A percentile compares a stretch with the other conserved stretches of the same genome.
These are phyloP conservation scores for Aspergillus egyptiacus DNA, from an alignment of 495 filamentous ascomycete genomes.

Conservation along the genomic window DNA sequence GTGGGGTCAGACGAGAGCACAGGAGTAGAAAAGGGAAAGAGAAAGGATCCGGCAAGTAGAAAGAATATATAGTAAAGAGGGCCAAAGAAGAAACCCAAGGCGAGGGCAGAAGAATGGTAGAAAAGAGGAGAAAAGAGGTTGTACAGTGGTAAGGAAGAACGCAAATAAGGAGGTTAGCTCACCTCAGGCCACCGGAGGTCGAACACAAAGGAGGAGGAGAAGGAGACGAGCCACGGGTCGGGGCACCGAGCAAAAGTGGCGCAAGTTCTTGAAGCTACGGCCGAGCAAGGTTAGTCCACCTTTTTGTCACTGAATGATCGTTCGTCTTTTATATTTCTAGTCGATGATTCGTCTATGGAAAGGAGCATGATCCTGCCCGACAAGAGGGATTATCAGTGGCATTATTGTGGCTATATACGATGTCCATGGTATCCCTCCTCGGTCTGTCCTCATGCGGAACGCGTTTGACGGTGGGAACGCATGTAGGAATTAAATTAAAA, in stretches of 20 bases:
- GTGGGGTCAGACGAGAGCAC: background rate
- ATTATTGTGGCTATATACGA: constrained; percentile 5
- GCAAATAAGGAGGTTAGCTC: constrained; percentile 19
- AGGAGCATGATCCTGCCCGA: constrained; percentile 7
- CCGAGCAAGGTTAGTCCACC: constrained; percentile 11
- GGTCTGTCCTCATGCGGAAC: background rate
- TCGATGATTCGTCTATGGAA: background rate
- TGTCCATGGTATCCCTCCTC: background rate
- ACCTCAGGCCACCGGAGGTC: constrained; percentile 22
- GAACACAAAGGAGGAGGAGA: constrained; percentile 20
- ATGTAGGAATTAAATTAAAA: constrained; percentile 7
- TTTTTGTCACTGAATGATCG: background rate
- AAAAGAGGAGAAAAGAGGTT: constrained; percentile 18
- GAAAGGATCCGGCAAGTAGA: background rate
- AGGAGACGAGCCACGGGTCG: constrained; percentile 25
- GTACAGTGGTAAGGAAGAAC: constrained; percentile 19
- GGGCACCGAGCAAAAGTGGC: constrained; percentile 21
- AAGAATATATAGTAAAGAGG: constrained; percentile 14
- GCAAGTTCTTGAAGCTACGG: constrained; percentile 16
- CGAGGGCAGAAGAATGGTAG: constrained; percentile 10
- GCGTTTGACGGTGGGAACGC: background rate
- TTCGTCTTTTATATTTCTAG: background rate
- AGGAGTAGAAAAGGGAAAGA: constrained; percentile 9
- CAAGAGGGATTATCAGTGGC: background rate
- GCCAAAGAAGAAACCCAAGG: constrained; percentile 10